Evolutionary conservation across 2,329 filamentous ascomycete genomes (phyloP).

Genomic region (Aspergillus pseudoterreus): DNA sequence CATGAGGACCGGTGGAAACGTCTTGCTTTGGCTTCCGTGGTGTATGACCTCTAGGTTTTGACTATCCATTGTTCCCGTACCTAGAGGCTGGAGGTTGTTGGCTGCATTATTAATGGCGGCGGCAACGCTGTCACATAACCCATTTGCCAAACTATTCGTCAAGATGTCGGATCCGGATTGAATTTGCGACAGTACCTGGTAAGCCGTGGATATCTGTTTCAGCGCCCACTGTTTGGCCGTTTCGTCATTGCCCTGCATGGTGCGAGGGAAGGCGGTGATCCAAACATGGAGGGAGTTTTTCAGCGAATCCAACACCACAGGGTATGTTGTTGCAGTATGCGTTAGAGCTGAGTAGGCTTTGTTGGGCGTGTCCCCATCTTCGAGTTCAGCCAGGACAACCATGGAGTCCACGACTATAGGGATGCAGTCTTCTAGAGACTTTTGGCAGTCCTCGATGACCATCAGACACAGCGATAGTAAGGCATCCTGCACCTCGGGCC

Average conservation of each 20-base stretch:
- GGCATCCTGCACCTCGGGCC: conserved; percentile 63
- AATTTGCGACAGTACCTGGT: conserved; percentile 61
- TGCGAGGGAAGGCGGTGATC: conserved; percentile 72
- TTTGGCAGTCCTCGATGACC: conserved; percentile 74
- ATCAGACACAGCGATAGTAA: conserved; percentile 69
- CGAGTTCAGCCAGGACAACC: conserved; percentile 61
- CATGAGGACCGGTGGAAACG: conserved; percentile 62
- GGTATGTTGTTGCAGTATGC: conserved; percentile 61
- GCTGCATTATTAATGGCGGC: conserved; percentile 40
- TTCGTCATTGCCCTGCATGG: conserved; percentile 83
- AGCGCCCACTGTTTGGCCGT: conserved; percentile 69
- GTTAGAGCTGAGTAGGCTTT: conserved; percentile 46
- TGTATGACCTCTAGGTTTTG: conserved; percentile 28
- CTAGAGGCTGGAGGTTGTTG: conserved; percentile 28
- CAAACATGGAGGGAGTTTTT: conserved; percentile 74
- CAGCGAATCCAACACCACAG: conserved; percentile 59
- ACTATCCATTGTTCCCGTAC: conserved; percentile 12
- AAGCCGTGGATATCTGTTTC: conserved; percentile 70
- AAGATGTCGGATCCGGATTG: conserved; percentile 45
- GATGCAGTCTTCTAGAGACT: conserved; percentile 65
- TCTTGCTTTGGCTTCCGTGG: conserved; percentile 18
- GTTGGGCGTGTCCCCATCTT: conserved; percentile 40
- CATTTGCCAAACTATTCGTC: conserved; percentile 38
- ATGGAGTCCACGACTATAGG: conserved; percentile 76
- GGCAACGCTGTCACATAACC: conserved; percentile 70